A percentile compares a stretch with the other conserved stretches of the same genome.
Evolutionary conservation across 768 basidiomycete species (phyloP).

Genomic region (Inosperma sp.): DNA sequence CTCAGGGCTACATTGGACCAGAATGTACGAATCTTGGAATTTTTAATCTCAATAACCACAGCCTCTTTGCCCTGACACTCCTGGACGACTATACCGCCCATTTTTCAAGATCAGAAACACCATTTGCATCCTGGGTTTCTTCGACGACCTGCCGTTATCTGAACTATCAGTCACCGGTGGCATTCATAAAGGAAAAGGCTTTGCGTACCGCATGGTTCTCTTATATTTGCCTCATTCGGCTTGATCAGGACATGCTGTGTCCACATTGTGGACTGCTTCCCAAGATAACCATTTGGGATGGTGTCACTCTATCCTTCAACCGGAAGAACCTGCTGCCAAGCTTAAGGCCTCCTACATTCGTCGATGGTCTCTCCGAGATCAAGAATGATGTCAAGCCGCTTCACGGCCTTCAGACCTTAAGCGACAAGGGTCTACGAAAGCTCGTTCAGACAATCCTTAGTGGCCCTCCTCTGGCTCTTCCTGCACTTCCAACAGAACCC

Average conservation of each 20-base stretch:
- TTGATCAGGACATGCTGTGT: slow-evolving; percentile 25
- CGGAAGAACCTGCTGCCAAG: slow-evolving; percentile 23
- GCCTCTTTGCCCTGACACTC: slow-evolving; percentile 29
- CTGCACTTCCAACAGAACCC: neutral
- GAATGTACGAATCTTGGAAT: slow-evolving; percentile 26
- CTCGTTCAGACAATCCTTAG: neutral
- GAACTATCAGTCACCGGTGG: slow-evolving; percentile 1
- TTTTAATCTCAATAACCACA: slow-evolving; percentile 33
- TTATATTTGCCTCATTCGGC: slow-evolving; percentile 19
- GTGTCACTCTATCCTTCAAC: slow-evolving; percentile 30
- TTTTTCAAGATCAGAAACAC: slow-evolving; percentile 32
- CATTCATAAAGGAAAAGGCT: slow-evolving; percentile 27
- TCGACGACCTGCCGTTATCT: slow-evolving; percentile 21
- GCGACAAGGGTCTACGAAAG: slow-evolving; percentile 4
- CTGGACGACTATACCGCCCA: slow-evolving; percentile 31
- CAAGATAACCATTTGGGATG: slow-evolving; percentile 30
- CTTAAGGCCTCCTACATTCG: slow-evolving; percentile 25
- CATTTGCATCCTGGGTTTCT: slow-evolving; percentile 28
- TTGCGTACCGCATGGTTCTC: slow-evolving; percentile 33
- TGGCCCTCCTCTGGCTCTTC: neutral
- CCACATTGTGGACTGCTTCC: slow-evolving; percentile 26
- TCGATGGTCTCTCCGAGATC: slow-evolving; percentile 6
- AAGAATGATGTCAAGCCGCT: slow-evolving; percentile 1
- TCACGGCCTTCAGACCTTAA: slow-evolving; percentile 4
- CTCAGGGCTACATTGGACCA: slow-evolving; percentile 26